Conservation (phyloP, 352 stramenopile genomes). For the Pythium dissotocum region DNA sequence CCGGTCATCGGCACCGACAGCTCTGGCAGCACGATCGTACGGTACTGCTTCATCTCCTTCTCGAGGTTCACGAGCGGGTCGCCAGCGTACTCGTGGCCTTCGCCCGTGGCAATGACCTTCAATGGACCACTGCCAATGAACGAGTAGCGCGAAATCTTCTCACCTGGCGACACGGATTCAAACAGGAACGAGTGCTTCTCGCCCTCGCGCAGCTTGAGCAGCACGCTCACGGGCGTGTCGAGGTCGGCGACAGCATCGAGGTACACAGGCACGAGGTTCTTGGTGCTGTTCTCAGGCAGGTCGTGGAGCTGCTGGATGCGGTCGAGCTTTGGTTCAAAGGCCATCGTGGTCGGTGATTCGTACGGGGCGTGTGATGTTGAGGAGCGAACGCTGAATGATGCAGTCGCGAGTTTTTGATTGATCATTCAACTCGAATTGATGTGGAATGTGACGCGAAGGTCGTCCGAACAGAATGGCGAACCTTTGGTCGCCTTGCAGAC, state of each 20-base stretch:
- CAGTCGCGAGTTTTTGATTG: constrained; percentile 21
- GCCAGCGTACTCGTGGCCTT: constrained; percentile 52
- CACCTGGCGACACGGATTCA: constrained; percentile 80
- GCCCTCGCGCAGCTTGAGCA: constrained; percentile 82
- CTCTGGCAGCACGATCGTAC: constrained; percentile 67
- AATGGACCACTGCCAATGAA: constrained; percentile 87
- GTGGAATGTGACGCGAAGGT: constrained; percentile 30
- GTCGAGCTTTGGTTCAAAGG: constrained; percentile 59
- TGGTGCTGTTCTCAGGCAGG: constrained; percentile 57
- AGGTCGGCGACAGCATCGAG: constrained; percentile 82
- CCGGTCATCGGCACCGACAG: constrained; percentile 83
- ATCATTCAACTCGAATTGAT: constrained; percentile 23
- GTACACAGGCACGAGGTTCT: constrained; percentile 88
- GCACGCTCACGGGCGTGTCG: constrained; percentile 86
- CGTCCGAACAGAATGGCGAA: constrained; percentile 7
- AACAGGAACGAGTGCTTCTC: constrained; percentile 87
- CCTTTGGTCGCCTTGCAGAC: neutral
- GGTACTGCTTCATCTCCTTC: constrained; percentile 77
- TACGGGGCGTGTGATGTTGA: neutral
- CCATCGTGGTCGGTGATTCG: constrained; percentile 33
- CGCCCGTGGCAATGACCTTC: constrained; percentile 73
- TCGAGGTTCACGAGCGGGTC: constrained; percentile 82
- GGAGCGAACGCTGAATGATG: constrained; percentile 11
- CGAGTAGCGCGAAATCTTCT: constrained; percentile 88
- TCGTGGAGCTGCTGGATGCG: constrained; percentile 61